Conservation (phyloP, 2,329 filamentous ascomycete species). For the Thelonectria blattea region DNA sequence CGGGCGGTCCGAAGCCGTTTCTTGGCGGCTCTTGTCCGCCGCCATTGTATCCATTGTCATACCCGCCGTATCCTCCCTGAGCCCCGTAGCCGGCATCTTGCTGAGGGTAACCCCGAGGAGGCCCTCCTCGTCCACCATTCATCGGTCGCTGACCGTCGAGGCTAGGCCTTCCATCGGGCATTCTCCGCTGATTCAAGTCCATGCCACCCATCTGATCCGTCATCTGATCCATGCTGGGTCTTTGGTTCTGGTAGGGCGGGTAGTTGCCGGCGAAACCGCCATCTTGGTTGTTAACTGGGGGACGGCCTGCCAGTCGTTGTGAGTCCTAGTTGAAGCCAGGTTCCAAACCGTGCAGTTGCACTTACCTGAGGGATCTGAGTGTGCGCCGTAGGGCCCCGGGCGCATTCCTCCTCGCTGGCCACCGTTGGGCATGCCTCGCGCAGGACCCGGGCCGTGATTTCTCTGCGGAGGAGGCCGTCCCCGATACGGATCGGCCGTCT, state of each 20-base stretch:
- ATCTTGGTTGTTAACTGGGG: constrained; percentile 39
- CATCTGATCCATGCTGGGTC: constrained; percentile 38
- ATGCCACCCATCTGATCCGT: constrained; percentile 44
- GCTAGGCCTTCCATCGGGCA: constrained; percentile 32
- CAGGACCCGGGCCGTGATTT: constrained; percentile 37
- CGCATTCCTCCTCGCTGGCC: constrained; percentile 48
- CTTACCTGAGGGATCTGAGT: constrained; percentile 51
- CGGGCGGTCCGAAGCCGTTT: constrained; percentile 56
- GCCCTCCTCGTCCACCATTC: constrained; percentile 37
- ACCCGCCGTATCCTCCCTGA: constrained; percentile 35
- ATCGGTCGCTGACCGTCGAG: constrained; percentile 37
- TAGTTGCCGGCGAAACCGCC: constrained; percentile 36
- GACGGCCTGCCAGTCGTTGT: constrained; percentile 33
- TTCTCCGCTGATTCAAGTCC: constrained; percentile 42
- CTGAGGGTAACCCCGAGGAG: constrained; percentile 44
- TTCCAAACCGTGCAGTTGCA: neutral
- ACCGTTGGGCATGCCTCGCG: constrained; percentile 35
- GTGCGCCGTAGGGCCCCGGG: constrained; percentile 48
- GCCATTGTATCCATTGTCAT: constrained; percentile 36
- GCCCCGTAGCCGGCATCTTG: constrained; percentile 34
- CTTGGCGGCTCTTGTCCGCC: constrained; percentile 40
- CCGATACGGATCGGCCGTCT: constrained; percentile 46
- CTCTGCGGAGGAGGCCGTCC: constrained; percentile 48
- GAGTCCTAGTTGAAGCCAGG: constrained; percentile 15
- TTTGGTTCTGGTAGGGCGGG: constrained; percentile 29